Conservation (phyloP, 441 rosid species). For the Gossypium trilobum region DNA sequence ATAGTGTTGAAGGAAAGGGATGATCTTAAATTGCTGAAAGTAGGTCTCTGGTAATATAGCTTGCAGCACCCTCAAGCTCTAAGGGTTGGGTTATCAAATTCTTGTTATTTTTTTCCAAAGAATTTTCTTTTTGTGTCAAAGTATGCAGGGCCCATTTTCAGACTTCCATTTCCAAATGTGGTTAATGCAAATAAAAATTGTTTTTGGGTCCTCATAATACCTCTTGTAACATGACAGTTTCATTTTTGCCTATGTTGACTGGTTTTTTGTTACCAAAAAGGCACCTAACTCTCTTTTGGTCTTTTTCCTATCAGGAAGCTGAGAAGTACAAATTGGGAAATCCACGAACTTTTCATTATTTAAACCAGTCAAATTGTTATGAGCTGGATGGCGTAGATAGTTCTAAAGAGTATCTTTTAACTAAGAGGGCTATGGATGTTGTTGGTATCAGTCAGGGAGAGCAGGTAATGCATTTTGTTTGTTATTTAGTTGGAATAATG, state of each 20-base stretch:
- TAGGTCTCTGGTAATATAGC: constrained; percentile 1
- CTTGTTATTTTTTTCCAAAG: not conserved
- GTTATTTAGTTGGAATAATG: not conserved
- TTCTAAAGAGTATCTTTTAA: constrained; percentile 59
- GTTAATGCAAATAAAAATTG: not conserved
- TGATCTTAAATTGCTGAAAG: not conserved
- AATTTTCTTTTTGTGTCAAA: not conserved
- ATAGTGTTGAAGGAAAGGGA: not conserved
- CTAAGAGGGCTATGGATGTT: constrained; percentile 81
- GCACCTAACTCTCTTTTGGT: not conserved
- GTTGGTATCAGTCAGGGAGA: constrained; percentile 71
- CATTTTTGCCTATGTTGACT: not conserved
- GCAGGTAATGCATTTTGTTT: constrained; percentile 44
- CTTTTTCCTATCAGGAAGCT: constrained; percentile 45
- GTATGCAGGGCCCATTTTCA: not conserved
- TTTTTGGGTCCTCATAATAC: not conserved
- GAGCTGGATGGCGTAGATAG: constrained; percentile 69
- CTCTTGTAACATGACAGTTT: not conserved
- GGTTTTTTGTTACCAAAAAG: not conserved
- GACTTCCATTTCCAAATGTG: not conserved
- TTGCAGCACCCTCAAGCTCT: not conserved
- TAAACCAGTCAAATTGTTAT: constrained; percentile 77
- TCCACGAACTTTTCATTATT: constrained; percentile 75
- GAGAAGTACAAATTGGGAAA: constrained; percentile 65
- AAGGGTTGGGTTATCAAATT: not conserved